Evolutionary conservation across 129 eudicot species (phyloP), one percentile per base, ranked within the genome.

Genomic region (Pseudognaphalium luteoalbum): DNA sequence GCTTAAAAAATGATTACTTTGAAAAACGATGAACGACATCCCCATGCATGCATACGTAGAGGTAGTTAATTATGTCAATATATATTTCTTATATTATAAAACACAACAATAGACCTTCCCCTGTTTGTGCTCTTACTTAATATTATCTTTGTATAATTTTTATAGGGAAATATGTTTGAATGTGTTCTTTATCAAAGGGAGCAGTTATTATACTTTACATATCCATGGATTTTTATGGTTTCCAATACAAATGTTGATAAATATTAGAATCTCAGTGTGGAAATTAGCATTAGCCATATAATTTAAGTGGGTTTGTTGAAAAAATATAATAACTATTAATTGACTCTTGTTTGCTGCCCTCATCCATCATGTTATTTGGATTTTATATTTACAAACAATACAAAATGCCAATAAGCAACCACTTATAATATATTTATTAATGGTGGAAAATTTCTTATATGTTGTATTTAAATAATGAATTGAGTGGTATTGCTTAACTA

Each of bases 11-110:
- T 39, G 9, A 56, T 25, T 58, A 16, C 17, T 17, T 51, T 56
- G 58, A 12, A 44, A 39, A 21, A 59, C 28, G 15, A 56, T 56
- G 25, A 52, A 73, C 14, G 22, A n/a, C 19, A 74, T 60, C 11
- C 60, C 59, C 68, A 37, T 74, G 78, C 81, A 78, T 78, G 81
- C 81, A 34, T 78, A 78, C 81, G 63, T 78, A 69, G 34, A 63
- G 7, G 71, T 47, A 68, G 70, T 70, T 78, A 70, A 42, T 70
- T 70, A 9, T 70, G 71, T 69, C 71, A 12, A 78, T 57, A 70
- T 39, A 32, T 21, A 33, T 22, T 22, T 10, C 42, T 54, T 54
- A 8, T 52, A 29, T 25, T 32, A 65, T 32, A 65, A 29, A 65
- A 65, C 11, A 65, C 16, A 65, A 1, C 5, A 65, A 64, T 63